A percentile compares a stretch with the other conserved stretches of the same genome.
Conservation (phyloP, 2,329 filamentous ascomycete species). For the Clonostachys byssicola region DNA sequence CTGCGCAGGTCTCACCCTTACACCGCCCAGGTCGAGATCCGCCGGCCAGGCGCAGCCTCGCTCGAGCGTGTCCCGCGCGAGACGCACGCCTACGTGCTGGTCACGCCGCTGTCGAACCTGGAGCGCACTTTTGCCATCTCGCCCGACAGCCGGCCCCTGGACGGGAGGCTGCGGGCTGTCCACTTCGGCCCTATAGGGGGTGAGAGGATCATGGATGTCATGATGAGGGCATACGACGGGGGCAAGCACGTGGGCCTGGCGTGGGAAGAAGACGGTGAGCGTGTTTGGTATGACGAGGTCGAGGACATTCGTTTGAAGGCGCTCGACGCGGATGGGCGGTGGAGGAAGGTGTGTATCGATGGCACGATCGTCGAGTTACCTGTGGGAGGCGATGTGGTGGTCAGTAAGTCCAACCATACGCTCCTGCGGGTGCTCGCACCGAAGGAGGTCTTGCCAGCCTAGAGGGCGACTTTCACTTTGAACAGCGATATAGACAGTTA, state of each 20-base stretch:
- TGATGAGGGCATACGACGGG: constrained; percentile 59
- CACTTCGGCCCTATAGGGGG: constrained; percentile 67
- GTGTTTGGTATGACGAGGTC: constrained; percentile 69
- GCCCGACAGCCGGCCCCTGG: constrained; percentile 64
- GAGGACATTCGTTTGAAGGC: constrained; percentile 64
- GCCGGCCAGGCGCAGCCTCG: constrained; percentile 6
- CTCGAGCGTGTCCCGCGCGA: constrained; percentile 20
- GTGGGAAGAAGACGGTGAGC: constrained; percentile 47
- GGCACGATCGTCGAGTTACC: constrained; percentile 79
- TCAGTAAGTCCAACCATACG: constrained; percentile 43
- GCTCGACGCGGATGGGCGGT: constrained; percentile 62
- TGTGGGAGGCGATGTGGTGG: constrained; percentile 64
- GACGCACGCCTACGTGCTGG: constrained; percentile 72
- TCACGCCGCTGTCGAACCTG: constrained; percentile 73
- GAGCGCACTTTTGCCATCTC: constrained; percentile 82
- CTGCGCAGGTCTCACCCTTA: constrained; percentile 53
- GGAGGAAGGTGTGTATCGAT: constrained; percentile 88
- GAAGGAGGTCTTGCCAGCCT: neutral
- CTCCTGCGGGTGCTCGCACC: constrained; percentile 40
- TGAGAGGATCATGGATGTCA: constrained; percentile 69
- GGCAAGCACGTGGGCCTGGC: constrained; percentile 50
- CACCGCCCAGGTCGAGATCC: constrained; percentile 29
- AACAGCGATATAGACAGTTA: too few relatives aligned
- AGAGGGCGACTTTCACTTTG: too few relatives aligned
- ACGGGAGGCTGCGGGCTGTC: constrained; percentile 67